Conservation (phyloP, 2,329 filamentous ascomycete genomes). For the Exophiala phaeomuriformis region DNA sequence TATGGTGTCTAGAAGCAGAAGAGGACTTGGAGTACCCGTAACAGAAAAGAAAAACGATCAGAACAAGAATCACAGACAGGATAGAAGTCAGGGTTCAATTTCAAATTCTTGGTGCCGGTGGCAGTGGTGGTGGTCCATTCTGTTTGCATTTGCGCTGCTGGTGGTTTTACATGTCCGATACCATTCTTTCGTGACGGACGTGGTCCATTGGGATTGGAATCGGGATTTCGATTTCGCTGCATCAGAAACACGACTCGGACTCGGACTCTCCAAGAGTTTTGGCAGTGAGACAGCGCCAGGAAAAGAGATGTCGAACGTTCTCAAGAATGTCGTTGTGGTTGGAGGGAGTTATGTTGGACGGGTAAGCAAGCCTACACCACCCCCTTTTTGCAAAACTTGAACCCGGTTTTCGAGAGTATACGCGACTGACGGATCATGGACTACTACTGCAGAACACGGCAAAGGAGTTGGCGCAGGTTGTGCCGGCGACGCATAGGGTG, state of each 20-base stretch:
- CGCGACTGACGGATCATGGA: neutral
- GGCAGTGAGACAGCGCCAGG: neutral
- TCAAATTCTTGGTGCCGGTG: too few species aligned
- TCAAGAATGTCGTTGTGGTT: constrained; percentile 30
- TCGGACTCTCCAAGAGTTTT: too few species aligned
- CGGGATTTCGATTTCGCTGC: too few species aligned
- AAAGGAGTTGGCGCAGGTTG: constrained; percentile 32
- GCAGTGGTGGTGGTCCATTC: too few species aligned
- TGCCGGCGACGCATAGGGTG: constrained; percentile 34
- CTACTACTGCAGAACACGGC: constrained; percentile 28
- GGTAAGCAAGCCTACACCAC: neutral
- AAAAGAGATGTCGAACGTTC: neutral
- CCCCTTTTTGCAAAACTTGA: neutral
- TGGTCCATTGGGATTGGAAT: too few species aligned
- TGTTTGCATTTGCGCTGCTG: too few species aligned
- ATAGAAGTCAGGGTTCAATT: too few species aligned
- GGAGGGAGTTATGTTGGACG: constrained; percentile 54
- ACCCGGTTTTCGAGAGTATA: too few species aligned
- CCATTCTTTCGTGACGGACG: too few species aligned
- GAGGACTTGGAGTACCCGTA: neutral
- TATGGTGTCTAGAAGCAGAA: neutral
- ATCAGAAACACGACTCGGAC: too few species aligned
- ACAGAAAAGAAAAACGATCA: neutral
- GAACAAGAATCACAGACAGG: neutral
- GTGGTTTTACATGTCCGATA: too few species aligned